phyloP scores from a whole-genome alignment of 2,329 filamentous ascomycete species.

The Cladosporium oxysporum region DNA sequence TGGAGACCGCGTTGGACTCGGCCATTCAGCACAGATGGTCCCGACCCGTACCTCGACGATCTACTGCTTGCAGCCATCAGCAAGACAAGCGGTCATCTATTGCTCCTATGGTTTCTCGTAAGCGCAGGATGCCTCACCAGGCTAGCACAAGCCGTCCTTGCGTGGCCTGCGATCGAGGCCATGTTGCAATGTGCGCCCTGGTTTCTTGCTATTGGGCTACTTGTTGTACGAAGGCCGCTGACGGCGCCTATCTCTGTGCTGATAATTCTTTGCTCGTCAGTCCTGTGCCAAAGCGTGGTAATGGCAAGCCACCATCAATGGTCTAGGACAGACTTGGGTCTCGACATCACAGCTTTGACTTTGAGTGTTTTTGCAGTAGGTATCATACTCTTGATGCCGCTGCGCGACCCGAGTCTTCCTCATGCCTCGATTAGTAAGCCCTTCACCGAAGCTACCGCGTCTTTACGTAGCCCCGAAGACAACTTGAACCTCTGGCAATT shows the following conservation, averaged over 20 bases:
- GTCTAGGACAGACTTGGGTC: slow-evolving; percentile 29
- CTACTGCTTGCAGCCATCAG: slow-evolving; percentile 36
- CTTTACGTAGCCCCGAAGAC: slow-evolving; percentile 76
- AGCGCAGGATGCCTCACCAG: slow-evolving; percentile 26
- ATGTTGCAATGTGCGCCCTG: slow-evolving; percentile 29
- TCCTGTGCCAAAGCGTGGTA: slow-evolving; percentile 30
- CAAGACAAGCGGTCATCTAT: slow-evolving; percentile 26
- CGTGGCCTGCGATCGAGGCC: slow-evolving; percentile 16
- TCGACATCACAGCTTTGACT: slow-evolving; percentile 38
- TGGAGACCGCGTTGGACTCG: slow-evolving; percentile 53
- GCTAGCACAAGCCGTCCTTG: slow-evolving; percentile 20
- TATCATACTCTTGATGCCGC: slow-evolving; percentile 67
- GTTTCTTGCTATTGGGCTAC: slow-evolving; percentile 28
- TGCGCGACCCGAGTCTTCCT: slow-evolving; percentile 61
- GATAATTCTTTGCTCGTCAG: slow-evolving; percentile 26
- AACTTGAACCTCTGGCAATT: slow-evolving; percentile 78
- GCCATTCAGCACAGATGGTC: slow-evolving; percentile 53
- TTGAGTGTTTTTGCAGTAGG: slow-evolving; percentile 51
- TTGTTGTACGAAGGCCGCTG: slow-evolving; percentile 31
- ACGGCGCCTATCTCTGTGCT: slow-evolving; percentile 32
- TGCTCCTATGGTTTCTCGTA: slow-evolving; percentile 26
- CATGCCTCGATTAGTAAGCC: slow-evolving; percentile 60
- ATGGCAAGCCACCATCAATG: slow-evolving; percentile 24
- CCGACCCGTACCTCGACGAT: slow-evolving; percentile 22
- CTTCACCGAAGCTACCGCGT: slow-evolving; percentile 56